Conservation (phyloP, 176 grass and related monocot species). For the Dendrocalamus sinicus region DNA sequence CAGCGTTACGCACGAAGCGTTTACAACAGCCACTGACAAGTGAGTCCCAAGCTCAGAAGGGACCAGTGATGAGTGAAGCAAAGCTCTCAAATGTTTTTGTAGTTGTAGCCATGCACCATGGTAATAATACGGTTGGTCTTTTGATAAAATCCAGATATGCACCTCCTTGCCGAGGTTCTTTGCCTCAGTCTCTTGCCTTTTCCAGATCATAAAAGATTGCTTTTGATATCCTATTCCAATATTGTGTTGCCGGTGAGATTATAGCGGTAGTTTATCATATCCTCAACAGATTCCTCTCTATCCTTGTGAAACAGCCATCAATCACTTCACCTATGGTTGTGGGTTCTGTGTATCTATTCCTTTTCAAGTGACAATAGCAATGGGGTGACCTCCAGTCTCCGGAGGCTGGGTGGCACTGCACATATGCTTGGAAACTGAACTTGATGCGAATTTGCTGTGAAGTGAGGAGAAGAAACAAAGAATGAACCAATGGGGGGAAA, state of each 20-base stretch:
- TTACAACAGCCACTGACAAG: conserved; percentile 2
- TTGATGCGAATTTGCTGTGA: neutral
- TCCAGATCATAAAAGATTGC: conserved; percentile 17
- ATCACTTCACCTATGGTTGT: neutral
- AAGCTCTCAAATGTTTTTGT: neutral
- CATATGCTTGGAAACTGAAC: neutral
- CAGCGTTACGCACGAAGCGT: neutral
- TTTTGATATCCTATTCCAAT: conserved; percentile 20
- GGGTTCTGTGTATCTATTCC: neutral
- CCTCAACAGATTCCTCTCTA: conserved; percentile 42
- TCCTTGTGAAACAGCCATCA: conserved; percentile 27
- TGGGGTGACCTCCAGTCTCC: neutral
- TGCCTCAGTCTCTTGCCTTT: neutral
- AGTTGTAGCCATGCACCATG: neutral
- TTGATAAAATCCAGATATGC: conserved; percentile 37
- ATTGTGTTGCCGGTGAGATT: neutral
- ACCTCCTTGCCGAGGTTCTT: conserved; percentile 22
- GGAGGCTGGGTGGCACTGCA: neutral
- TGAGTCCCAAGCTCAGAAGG: neutral
- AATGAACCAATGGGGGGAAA: neutral
- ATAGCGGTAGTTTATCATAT: neutral
- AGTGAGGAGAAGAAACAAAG: neutral
- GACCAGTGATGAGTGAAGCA: conserved; percentile 20
- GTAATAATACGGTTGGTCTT: neutral
- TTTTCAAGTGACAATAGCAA: neutral